Percentiles rank a stretch among this genome's conserved stretches.
These are phyloP conservation scores for Sordaria brevicollis DNA, from an alignment of 495 filamentous ascomycete species.

Conservation along the genomic window DNA sequence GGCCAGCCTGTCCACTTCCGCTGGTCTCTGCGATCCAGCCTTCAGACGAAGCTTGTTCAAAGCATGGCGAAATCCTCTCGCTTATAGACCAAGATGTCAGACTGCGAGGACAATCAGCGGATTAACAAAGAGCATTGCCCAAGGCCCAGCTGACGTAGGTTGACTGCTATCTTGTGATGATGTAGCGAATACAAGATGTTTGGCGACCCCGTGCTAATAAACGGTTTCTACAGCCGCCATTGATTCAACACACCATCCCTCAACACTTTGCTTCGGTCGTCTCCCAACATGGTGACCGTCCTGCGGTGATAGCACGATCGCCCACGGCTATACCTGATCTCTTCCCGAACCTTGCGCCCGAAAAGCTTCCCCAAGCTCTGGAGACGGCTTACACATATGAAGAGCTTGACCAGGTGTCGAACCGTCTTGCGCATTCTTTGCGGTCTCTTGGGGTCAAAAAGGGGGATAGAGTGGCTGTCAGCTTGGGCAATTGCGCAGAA, in stretches of 20 bases:
- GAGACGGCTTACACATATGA: slow-evolving; percentile 58
- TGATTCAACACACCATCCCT: slow-evolving; percentile 50
- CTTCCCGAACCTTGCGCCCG: slow-evolving; percentile 3
- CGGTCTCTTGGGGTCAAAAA: slow-evolving; percentile 65
- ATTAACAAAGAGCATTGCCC: slow-evolving; percentile 1
- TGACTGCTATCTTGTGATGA: background rate
- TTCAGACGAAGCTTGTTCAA: background rate
- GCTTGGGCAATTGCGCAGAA: slow-evolving; percentile 76
- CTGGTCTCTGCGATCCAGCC: background rate
- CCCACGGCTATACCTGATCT: slow-evolving; percentile 14
- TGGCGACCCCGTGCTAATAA: background rate
- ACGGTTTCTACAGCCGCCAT: slow-evolving; percentile 12
- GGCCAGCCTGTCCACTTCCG: background rate
- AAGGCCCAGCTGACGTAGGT: slow-evolving; percentile 3
- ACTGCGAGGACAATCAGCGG: background rate
- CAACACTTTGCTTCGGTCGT: slow-evolving; percentile 72
- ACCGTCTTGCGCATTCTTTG: slow-evolving; percentile 64
- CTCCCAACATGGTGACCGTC: slow-evolving; percentile 58
- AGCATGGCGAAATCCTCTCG: background rate
- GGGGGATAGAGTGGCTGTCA: slow-evolving; percentile 78
- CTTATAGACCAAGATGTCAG: background rate
- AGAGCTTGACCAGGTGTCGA: slow-evolving; percentile 63
- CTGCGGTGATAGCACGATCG: slow-evolving; percentile 43
- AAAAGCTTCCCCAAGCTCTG: slow-evolving; percentile 11
- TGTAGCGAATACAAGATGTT: background rate